Conservation (phyloP, 1,284 basidiomycete species). For the Ganoderma lucidum region DNA sequence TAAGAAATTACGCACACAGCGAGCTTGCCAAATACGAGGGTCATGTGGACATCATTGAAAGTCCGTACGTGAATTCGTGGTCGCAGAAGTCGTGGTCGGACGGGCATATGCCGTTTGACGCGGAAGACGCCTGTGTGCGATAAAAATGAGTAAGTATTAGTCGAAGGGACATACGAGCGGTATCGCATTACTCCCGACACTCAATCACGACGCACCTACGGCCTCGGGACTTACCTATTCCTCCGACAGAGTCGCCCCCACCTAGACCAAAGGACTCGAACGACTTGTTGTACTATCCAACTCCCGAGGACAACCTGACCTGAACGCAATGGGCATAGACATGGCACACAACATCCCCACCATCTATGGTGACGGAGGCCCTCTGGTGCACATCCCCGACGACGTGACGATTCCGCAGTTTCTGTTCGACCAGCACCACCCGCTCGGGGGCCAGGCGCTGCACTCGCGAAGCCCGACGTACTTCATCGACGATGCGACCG, state of each 20-base stretch:
- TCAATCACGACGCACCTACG: neutral
- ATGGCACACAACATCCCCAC: slow-evolving; percentile 23
- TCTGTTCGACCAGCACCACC: slow-evolving; percentile 64
- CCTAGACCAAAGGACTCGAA: neutral
- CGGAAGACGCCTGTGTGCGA: neutral
- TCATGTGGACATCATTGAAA: neutral
- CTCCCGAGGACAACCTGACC: neutral
- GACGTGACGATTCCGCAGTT: slow-evolving; percentile 80
- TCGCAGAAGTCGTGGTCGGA: neutral
- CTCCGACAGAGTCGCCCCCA: neutral
- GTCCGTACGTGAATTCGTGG: neutral
- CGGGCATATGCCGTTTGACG: neutral
- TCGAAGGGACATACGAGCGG: neutral
- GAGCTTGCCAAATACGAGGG: neutral
- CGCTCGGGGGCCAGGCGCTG: slow-evolving; percentile 50
- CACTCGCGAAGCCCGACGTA: slow-evolving; percentile 53
- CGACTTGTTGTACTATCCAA: neutral
- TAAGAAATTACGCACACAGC: neutral
- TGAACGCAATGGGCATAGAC: neutral
- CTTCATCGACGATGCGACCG: slow-evolving; percentile 72
- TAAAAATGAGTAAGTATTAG: neutral
- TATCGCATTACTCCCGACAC: neutral
- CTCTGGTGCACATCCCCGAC: slow-evolving; percentile 67
- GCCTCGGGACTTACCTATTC: neutral
- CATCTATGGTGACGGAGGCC: slow-evolving; percentile 38